A percentile compares a stretch with the other conserved stretches of the same genome.
Conservation (phyloP, 1,284 basidiomycete genomes). For the Rhodotorula glutinis region DNA sequence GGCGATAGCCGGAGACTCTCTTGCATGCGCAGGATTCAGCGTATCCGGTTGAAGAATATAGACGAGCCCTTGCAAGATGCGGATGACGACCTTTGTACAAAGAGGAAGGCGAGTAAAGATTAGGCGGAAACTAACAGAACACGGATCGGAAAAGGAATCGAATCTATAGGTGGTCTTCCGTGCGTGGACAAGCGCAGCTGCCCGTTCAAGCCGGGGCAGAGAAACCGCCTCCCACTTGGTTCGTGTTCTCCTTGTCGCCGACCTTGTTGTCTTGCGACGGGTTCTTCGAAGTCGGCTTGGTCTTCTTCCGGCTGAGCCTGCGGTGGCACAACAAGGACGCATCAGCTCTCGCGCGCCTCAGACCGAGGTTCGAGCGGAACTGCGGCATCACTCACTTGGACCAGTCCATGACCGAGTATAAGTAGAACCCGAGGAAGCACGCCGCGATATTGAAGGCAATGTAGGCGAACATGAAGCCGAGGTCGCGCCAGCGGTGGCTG, state of each 20-base stretch:
- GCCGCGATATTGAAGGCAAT: conserved; percentile 30
- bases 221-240: neutral
- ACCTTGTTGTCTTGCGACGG: conserved; percentile 2
- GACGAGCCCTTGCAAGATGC: too few relatives aligned
- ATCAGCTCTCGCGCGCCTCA: too few relatives aligned
- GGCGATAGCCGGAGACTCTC: too few relatives aligned
- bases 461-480: conserved; percentile 59
- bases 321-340: too few relatives aligned
- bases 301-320: conserved; percentile 7
- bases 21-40: too few relatives aligned
- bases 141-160: neutral
- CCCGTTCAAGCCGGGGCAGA: neutral
- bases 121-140: neutral
- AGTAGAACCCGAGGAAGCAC: conserved; percentile 25
- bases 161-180: neutral
- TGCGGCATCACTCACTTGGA: conserved; percentile 15
- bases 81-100: too few relatives aligned
- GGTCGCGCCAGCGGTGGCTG: conserved; percentile 57
- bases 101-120: too few relatives aligned
- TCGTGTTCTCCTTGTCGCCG: neutral
- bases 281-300: neutral
- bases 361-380: too few relatives aligned
- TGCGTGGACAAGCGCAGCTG: too few relatives aligned
- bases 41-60: too few relatives aligned
- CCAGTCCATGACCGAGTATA: conserved; percentile 30